Base-by-base conservation (phyloP, 2,329 filamentous ascomycete species). In the Aaosphaeria arxii region DNA sequence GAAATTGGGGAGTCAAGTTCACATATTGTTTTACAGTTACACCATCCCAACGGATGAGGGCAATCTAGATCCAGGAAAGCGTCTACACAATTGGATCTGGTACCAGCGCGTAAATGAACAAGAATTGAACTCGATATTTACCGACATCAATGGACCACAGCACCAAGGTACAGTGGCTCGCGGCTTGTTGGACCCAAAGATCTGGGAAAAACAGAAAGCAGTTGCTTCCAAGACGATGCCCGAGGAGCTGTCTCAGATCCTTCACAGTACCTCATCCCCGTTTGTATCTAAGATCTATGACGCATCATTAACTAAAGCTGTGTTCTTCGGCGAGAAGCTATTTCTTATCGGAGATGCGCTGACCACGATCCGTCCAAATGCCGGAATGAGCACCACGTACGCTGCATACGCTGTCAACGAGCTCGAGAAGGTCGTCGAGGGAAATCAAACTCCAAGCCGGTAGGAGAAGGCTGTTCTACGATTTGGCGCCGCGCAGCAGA, bases 331-430 rank as follows among this genome's bases (percentile, higher is more conserved):
- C 38, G 72, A 71, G 3, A 69, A 63, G 31, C 53, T 76, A 2
- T 35, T 76, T 13, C 50, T 77, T 6, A 68, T 75, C 3, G 74
- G 74, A 1, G 74, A 77, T 53, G 69, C 73, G 0, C 51, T 75
- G 30, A 63, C 69, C 1, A 62, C 67, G 1, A 69, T 75, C 24
- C 51, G 74, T 29, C 73, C 74, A 4, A 72, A 76, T 48, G 61
- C 67, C 9, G 74, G 63, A 1, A 56, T 64, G 17, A 71, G 69
- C 9, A 73, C 73, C 1, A 68, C 71, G 17, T 73, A 76, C 51
- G 72, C 71, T 2, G 73, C 74, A 0, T 48, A 43, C 32, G 33
- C 45, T 28, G 44, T 42, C 28, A 11, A 28, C 30, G 29, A 33
- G n/a, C 13, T 46, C n/a, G 38, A 41, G 38, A 9, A 41, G 38